Conservation (phyloP, 2,329 filamentous ascomycete species). For the Scopulariopsis brevicaulis region DNA sequence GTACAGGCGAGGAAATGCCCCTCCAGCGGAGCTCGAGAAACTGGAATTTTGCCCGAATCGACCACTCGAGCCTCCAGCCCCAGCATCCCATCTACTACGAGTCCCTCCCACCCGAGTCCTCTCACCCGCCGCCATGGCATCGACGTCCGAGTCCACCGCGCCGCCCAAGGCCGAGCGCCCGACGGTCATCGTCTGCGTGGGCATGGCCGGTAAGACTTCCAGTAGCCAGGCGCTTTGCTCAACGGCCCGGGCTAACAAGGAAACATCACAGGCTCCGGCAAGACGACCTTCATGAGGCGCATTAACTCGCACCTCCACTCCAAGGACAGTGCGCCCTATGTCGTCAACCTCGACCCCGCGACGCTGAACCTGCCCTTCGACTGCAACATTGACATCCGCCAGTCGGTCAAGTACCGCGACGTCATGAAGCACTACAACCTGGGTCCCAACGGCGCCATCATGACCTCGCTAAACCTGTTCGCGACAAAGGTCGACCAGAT, state of each 20-base stretch:
- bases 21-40: neutral
- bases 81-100: neutral
- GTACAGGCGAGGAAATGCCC: neutral
- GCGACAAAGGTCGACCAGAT: constrained; percentile 98
- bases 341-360: constrained; percentile 93
- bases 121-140: neutral
- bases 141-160: neutral
- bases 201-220: constrained; percentile 68
- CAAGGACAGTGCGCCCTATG: constrained; percentile 74
- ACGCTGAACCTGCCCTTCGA: constrained; percentile 91
- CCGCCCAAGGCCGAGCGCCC: constrained; percentile 26
- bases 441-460: constrained; percentile 90
- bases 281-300: constrained; percentile 99
- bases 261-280: constrained; percentile 61
- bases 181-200: constrained; percentile 81
- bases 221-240: neutral
- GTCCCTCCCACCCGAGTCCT: neutral
- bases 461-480: constrained; percentile 92
- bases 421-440: constrained; percentile 99
- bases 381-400: constrained; percentile 96
- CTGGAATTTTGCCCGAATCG: neutral
- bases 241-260: constrained; percentile 2
- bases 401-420: constrained; percentile 98
- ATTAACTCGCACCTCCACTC: constrained; percentile 88
- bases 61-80: neutral